phyloP scores from a whole-genome alignment of 2,329 filamentous ascomycete species.

The Myriangium duriaei region DNA sequence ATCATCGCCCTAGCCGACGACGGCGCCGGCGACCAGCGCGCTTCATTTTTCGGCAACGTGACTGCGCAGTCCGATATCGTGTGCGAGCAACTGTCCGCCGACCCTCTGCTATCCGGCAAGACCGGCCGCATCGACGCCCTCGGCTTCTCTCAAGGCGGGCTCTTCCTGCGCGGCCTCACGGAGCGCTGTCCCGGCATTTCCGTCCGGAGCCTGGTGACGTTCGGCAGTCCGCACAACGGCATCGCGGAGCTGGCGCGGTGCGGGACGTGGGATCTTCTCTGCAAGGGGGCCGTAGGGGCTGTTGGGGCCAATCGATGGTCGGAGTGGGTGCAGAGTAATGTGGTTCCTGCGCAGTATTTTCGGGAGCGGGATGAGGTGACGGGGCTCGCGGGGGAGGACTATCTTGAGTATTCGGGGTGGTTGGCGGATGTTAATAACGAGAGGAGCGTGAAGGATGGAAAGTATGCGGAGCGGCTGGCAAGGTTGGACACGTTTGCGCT shows the following conservation, averaged over 20 bases:
- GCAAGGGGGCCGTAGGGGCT: slow-evolving; percentile 65
- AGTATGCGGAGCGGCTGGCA: slow-evolving; percentile 60
- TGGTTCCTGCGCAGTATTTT: slow-evolving; percentile 94
- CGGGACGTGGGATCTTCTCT: slow-evolving; percentile 60
- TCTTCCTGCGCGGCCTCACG: slow-evolving; percentile 85
- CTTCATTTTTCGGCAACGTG: slow-evolving; percentile 85
- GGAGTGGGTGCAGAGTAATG: slow-evolving; percentile 57
- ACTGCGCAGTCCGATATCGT: slow-evolving; percentile 64
- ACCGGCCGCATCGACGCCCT: slow-evolving; percentile 58
- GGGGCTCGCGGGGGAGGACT: slow-evolving; percentile 44
- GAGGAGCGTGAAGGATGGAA: slow-evolving; percentile 56
- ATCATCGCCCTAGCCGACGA: slow-evolving; percentile 59
- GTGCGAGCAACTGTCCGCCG: slow-evolving; percentile 60
- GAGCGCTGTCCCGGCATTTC: slow-evolving; percentile 82
- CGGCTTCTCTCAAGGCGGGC: slow-evolving; percentile 90
- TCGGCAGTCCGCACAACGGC: slow-evolving; percentile 84
- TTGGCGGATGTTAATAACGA: slow-evolving; percentile 97
- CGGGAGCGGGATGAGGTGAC: slow-evolving; percentile 51
- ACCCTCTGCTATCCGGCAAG: slow-evolving; percentile 52
- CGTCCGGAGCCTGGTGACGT: slow-evolving; percentile 70
- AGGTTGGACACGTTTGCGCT: slow-evolving; percentile 68
- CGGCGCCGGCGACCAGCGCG: slow-evolving; percentile 57
- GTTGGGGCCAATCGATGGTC: slow-evolving; percentile 73
- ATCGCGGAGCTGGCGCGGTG: slow-evolving; percentile 75
- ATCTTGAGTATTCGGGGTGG: slow-evolving; percentile 73